Evolutionary conservation across 495 filamentous ascomycete species (phyloP).

Genomic region (Talaromyces thailandensis): DNA sequence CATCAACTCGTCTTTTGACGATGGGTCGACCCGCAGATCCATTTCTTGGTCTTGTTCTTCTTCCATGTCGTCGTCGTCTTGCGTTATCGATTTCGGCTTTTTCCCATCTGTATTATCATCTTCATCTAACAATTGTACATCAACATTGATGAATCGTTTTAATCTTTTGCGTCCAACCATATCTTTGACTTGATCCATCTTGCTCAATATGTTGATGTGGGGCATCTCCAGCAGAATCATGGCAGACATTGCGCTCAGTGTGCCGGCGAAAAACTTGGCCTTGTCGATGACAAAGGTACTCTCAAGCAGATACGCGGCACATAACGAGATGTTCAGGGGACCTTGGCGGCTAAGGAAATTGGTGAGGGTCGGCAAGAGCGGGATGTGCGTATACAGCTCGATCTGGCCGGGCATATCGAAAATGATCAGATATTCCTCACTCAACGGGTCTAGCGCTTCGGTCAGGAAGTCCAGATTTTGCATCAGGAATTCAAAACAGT

Average conservation of each 20-base stretch:
- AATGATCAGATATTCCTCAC: conserved; percentile 91
- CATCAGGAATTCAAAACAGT: conserved; percentile 91
- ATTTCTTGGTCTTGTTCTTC: conserved; percentile 22
- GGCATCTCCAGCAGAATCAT: conserved; percentile 98
- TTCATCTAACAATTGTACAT: conserved; percentile 67
- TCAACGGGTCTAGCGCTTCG: conserved; percentile 73
- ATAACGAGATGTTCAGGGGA: conserved; percentile 79
- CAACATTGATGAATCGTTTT: conserved; percentile 79
- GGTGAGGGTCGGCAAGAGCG: conserved; percentile 78
- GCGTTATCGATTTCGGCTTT: conserved; percentile 21
- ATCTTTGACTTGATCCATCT: conserved; percentile 92
- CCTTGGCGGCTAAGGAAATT: conserved; percentile 71
- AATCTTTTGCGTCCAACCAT: conserved; percentile 74
- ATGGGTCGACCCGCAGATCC: conserved; percentile 37
- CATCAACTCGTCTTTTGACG: conserved; percentile 58
- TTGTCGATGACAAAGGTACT: conserved; percentile 90
- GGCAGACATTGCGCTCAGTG: conserved; percentile 90
- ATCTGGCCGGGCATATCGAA: conserved; percentile 99
- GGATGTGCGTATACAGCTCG: conserved; percentile 96
- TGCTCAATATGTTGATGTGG: conserved; percentile 87
- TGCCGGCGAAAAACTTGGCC: conserved; percentile 94
- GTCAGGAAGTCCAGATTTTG: conserved; percentile 95
- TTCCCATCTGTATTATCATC: conserved; percentile 35
- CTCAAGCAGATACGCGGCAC: conserved; percentile 93
- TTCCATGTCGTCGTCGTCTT: conserved; percentile 30